Conservation (phyloP, 306 rosid species). For the Hippophae rhamnoides region DNA sequence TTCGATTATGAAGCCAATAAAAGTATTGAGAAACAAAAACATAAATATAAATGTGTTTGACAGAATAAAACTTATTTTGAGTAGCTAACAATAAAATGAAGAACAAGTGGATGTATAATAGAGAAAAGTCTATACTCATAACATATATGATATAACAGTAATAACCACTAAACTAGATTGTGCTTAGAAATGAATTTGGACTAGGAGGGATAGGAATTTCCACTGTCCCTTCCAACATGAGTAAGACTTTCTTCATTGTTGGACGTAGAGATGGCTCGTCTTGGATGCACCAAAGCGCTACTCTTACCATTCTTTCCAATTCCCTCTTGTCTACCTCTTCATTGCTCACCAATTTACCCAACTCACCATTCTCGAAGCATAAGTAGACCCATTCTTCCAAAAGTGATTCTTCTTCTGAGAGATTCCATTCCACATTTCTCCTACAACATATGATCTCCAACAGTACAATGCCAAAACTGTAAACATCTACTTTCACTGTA, state of each 20-base stretch:
- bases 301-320: constrained; percentile 15
- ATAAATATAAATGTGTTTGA: too few relatives aligned
- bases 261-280: constrained; percentile 23
- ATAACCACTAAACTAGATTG: too few relatives aligned
- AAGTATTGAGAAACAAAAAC: too few relatives aligned
- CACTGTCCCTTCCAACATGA: constrained; percentile 21
- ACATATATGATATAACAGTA: too few relatives aligned
- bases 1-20: too few relatives aligned
- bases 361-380: constrained; percentile 14
- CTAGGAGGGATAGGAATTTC: constrained; percentile 13
- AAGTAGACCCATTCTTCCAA: constrained; percentile 13
- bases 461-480: constrained; percentile 23
- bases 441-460: constrained; percentile 21
- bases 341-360: constrained; percentile 1
- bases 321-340: constrained; percentile 7
- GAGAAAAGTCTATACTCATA: too few relatives aligned
- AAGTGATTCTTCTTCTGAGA: constrained; percentile 13
- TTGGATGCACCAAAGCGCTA: constrained; percentile 25
- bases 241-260: constrained; percentile 18
- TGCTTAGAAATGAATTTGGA: constrained; percentile 1
- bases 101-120: too few relatives aligned
- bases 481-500: constrained; percentile 19
- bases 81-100: too few relatives aligned
- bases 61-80: too few relatives aligned
- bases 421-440: constrained; percentile 3